Evolutionary conservation across 495 filamentous ascomycete genomes (phyloP), one percentile per base, ranked within the genome.

Genomic region (Filosporella fistucella): DNA sequence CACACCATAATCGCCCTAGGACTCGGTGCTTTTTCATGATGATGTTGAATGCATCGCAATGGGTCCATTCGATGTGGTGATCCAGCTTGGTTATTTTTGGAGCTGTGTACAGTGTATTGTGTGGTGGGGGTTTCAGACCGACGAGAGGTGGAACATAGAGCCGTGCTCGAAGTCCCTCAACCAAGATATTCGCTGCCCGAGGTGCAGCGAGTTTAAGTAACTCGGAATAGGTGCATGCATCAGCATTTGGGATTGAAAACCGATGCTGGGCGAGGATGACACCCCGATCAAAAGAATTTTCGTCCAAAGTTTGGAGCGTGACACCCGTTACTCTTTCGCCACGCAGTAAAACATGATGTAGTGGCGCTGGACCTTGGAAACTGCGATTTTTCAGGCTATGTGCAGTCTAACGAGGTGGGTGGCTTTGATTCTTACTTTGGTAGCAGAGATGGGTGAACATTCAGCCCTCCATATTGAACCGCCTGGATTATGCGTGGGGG

Each of bases 391-490:
- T 17, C 44, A 17, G 11, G 14, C 26, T 28, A 32, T 45, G n/a
- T 42, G 37, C 10, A 34, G 25, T 23, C 24, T 9, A n/a, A n/a
- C n/a, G 22, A 5, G 33, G n/a, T 40, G 9, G 17, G 14, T 32
- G 16, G 23, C 7, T 44, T n/a, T 37, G 18, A 7, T n/a, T 38
- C 76, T 38, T 74, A 88, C 84, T 91, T 82, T 7, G 93, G 93
- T 11, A 98, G 79, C 6, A 95, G 61, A n/a, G 91, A 96, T 1
- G 93, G 93, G 61, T 98, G 93, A 3, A 98, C 75, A 66, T 98
- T 98, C 18, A 97, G 64, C 0, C 93, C 93, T 49, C 91, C 90
- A 66, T 91, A 95, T 46, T 76, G 73, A 13, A 86, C 75, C 4
- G 56, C 63, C 21, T 69, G 71, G 33, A 97, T 72, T 13, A 96